These are phyloP conservation scores for Tephrocybe sp. DNA, from an alignment of 768 basidiomycete genomes.

Conservation along the genomic window DNA sequence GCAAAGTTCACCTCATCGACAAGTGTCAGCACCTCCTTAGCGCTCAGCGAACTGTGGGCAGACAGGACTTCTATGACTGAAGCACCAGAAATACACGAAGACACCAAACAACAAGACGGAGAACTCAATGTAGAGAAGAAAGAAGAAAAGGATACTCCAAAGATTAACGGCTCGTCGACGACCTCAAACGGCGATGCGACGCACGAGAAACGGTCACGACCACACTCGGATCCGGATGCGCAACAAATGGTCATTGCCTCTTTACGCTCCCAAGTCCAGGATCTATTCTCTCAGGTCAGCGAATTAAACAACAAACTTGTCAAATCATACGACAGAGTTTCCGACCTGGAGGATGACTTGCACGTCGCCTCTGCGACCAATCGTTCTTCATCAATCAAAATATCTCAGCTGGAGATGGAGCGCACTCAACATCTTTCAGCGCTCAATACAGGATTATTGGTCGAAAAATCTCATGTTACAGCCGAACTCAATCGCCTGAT, in stretches of 20 bases:
- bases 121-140: not conserved
- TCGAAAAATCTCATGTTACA: constrained; percentile 90
- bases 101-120: constrained; percentile 2
- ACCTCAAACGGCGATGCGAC: constrained; percentile 17
- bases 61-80: constrained; percentile 14
- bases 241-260: constrained; percentile 83
- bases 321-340: constrained; percentile 86
- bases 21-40: not conserved
- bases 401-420: constrained; percentile 82
- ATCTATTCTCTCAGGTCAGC: constrained; percentile 87
- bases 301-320: constrained; percentile 94
- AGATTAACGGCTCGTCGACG: constrained; percentile 15
- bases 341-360: constrained; percentile 89
- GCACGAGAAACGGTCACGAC: constrained; percentile 14
- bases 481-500: constrained; percentile 90
- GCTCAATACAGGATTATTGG: constrained; percentile 87
- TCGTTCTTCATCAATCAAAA: constrained; percentile 60
- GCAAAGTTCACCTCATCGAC: constrained; percentile 1
- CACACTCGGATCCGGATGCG: constrained; percentile 53
- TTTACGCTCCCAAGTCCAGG: constrained; percentile 77
- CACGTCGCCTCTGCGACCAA: constrained; percentile 64
- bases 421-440: constrained; percentile 86
- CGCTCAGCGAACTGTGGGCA: not conserved
- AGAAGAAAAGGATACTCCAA: constrained; percentile 5
- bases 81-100: constrained; percentile 8